Evolutionary conservation across 345 rosid species (phyloP), one percentile per base, ranked within the genome.

Genomic region (Moringa oleifera): DNA sequence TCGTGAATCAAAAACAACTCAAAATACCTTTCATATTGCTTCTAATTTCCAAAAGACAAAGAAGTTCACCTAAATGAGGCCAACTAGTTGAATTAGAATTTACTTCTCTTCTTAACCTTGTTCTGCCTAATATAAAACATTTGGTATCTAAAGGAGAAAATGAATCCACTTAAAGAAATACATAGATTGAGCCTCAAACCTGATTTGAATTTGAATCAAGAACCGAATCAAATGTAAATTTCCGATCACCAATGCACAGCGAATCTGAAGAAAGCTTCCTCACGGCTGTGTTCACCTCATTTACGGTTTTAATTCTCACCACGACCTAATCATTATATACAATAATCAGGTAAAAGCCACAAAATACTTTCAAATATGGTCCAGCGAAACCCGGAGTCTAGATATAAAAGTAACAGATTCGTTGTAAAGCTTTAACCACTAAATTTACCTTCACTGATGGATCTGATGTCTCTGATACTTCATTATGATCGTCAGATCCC

Each of bases 191-290:
- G 20, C 45, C 8, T 23, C 66, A 55, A 64, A 93, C 99, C 99
- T 94, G 96, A 56, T 67, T 83, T n/a, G 87, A 80, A 50, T 65
- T 83, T 31, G 87, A 79, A 78, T 82, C 96, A 41, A 94, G 79
- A 76, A 94, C 83, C 6, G 95, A 86, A 74, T 94, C 95, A 55
- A 90, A 90, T 15, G 79, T 68, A 58, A 90, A 91, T 3, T 73
- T 74, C 52, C 91, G 84, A 67, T 86, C 93, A 23, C 80, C 81
- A 63, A 87, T 66, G 2, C 77, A 74, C 53, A 88, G 62, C 3
- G 93, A 74, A 75, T 85, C 80, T 0, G 83, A 46, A 69, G 93
- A 84, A 65, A 81, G 73, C 74, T 81, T 87, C 74, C 64, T 83
- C 18, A 81, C 81, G 4, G 76, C 65, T 69, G 67, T 68, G 49